A percentile compares a stretch with the other conserved stretches of the same genome.
Evolutionary conservation across 345 rosid genomes (phyloP).

Genomic region (Hirschfeldia incana): DNA sequence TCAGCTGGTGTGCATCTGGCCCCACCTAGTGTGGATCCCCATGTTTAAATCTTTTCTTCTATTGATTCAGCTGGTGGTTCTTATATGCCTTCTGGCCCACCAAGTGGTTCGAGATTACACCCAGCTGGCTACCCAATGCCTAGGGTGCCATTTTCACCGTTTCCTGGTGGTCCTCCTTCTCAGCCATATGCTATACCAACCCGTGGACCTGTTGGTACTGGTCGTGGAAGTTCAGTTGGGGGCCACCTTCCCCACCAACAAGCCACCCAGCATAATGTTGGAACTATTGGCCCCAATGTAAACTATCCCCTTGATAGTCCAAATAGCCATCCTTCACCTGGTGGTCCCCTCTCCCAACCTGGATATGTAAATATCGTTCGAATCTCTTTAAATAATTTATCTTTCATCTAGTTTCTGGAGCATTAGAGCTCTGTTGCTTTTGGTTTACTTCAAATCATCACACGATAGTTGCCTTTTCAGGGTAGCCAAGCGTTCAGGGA

Average conservation of each 20-base stretch:
- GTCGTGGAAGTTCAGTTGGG: slow-evolving; percentile 88
- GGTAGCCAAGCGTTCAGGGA: slow-evolving; percentile 95
- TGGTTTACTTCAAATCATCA: slow-evolving; percentile 27
- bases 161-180: slow-evolving; percentile 80
- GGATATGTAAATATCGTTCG: slow-evolving; percentile 77
- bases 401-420: slow-evolving; percentile 8
- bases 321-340: slow-evolving; percentile 90
- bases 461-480: slow-evolving; percentile 63
- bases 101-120: slow-evolving; percentile 89
- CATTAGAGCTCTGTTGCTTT: not conserved
- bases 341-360: slow-evolving; percentile 92
- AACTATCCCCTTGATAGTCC: slow-evolving; percentile 84
- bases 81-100: slow-evolving; percentile 71
- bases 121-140: slow-evolving; percentile 87
- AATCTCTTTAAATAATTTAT: slow-evolving; percentile 10
- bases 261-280: slow-evolving; percentile 71
- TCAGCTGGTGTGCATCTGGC: slow-evolving; percentile 38
- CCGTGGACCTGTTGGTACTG: slow-evolving; percentile 96
- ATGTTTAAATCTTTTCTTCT: not conserved
- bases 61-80: slow-evolving; percentile 54
- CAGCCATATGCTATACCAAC: slow-evolving; percentile 97
- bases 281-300: slow-evolving; percentile 76
- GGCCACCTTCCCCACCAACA: slow-evolving; percentile 87
- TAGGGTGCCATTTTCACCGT: slow-evolving; percentile 75
- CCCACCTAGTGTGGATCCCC: not conserved